phyloP scores from a whole-genome alignment of 805 yeast species.

The Jamesozyma piceae region DNA sequence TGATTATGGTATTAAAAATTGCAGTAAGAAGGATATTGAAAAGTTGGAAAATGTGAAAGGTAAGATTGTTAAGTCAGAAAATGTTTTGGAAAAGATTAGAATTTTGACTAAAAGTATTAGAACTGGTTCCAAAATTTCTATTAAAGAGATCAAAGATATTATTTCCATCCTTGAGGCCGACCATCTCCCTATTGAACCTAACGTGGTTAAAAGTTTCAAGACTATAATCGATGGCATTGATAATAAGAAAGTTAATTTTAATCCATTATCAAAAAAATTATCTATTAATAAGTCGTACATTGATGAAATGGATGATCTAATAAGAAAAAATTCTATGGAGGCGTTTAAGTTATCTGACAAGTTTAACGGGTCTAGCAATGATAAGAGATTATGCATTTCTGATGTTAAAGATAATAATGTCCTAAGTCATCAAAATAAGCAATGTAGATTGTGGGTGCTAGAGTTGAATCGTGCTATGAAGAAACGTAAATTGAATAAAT shows the following conservation, averaged over 20 bases:
- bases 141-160: constrained; percentile 9
- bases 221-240: constrained; percentile 9
- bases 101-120: constrained; percentile 10
- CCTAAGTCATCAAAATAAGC: constrained; percentile 7
- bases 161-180: constrained; percentile 5
- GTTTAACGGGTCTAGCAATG: constrained; percentile 26
- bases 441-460: constrained; percentile 9
- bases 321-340: constrained; percentile 5
- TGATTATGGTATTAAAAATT: constrained; percentile 15
- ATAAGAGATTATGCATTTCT: constrained; percentile 26
- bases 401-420: constrained; percentile 23
- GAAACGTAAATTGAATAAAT: constrained; percentile 5
- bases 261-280: constrained; percentile 10
- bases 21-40: constrained; percentile 11
- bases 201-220: constrained; percentile 9
- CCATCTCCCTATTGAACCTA: constrained; percentile 18
- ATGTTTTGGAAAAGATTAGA: constrained; percentile 7
- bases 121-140: constrained; percentile 6
- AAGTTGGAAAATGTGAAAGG: constrained; percentile 16
- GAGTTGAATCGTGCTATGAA: constrained; percentile 5
- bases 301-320: constrained; percentile 4
- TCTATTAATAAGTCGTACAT: constrained; percentile 9
- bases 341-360: constrained; percentile 7
- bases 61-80: constrained; percentile 14
- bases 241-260: constrained; percentile 8